Percentiles rank a stretch among this genome's conserved stretches.
Conservation (phyloP, 139 green algal species). For the Chlorella sp. region DNA sequence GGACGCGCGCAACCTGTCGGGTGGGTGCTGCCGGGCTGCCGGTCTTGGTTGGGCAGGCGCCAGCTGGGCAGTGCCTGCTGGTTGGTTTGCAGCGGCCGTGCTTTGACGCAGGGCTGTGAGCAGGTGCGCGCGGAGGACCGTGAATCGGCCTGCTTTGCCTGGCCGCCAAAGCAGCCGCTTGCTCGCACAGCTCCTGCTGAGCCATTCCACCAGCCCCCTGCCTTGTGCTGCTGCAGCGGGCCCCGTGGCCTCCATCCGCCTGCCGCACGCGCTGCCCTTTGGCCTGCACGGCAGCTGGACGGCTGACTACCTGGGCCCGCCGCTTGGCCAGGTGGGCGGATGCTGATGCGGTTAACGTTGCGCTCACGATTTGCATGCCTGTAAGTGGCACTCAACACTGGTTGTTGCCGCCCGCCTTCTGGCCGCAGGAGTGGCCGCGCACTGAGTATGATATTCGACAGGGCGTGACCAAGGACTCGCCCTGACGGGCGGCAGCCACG, state of each 20-base stretch:
- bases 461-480: background rate
- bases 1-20: conserved; percentile 41
- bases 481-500: background rate
- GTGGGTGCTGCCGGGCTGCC: background rate
- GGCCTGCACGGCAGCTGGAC: conserved; percentile 43
- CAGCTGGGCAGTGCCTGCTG: no score
- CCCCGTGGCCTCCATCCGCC: conserved; percentile 20
- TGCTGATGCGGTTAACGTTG: background rate
- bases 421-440: background rate
- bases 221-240: conserved; percentile 8
- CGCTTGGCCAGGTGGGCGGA: conserved; percentile 1
- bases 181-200: background rate
- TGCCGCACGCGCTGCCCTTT: conserved; percentile 45
- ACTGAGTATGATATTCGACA: conserved; percentile 34
- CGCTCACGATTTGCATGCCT: no score
- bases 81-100: no score
- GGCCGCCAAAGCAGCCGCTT: background rate
- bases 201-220: background rate
- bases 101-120: no score
- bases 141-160: background rate
- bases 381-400: background rate
- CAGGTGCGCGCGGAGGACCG: background rate
- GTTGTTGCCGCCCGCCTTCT: background rate
- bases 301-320: conserved; percentile 24
- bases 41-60: no score